A percentile compares a stretch with the other conserved stretches of the same genome.
Conservation (phyloP, 495 filamentous ascomycete genomes). For the Aspergillus nanangensis region DNA sequence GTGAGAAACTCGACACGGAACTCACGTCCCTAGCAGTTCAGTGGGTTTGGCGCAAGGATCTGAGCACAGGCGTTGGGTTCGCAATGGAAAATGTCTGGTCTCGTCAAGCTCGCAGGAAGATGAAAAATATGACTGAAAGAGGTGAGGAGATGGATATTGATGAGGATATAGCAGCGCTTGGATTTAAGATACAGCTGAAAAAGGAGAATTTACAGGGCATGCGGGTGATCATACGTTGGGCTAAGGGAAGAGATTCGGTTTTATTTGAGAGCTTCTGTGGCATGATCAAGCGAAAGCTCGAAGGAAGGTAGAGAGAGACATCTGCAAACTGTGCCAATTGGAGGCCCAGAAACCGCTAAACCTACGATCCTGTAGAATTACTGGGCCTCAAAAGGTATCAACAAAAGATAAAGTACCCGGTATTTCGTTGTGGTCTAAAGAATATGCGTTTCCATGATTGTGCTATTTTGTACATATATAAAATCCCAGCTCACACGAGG, state of each 20-base stretch:
- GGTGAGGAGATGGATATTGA: constrained; percentile 22
- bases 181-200: constrained; percentile 41
- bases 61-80: constrained; percentile 47
- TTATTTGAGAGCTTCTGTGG: constrained; percentile 89
- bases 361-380: too few species aligned
- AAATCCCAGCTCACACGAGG: constrained; percentile 2
- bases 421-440: too few species aligned
- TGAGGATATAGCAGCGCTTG: constrained; percentile 30
- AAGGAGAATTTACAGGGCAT: constrained; percentile 21
- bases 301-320: too few species aligned
- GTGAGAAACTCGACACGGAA: constrained; percentile 31
- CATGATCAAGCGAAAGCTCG: constrained; percentile 60
- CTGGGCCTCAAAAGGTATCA: too few species aligned
- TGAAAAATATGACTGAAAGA: constrained; percentile 23
- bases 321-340: too few species aligned
- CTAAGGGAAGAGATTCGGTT: constrained; percentile 66
- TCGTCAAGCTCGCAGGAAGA: constrained; percentile 56
- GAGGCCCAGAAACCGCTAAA: too few species aligned
- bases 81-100: constrained; percentile 69
- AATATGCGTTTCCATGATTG: not conserved
- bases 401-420: too few species aligned
- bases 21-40: constrained; percentile 43
- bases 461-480: constrained; percentile 16
- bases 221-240: constrained; percentile 60
- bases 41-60: constrained; percentile 46